Base-by-base conservation (phyloP, 2,329 filamentous ascomycete genomes). In the Lachnellula hyalina region DNA sequence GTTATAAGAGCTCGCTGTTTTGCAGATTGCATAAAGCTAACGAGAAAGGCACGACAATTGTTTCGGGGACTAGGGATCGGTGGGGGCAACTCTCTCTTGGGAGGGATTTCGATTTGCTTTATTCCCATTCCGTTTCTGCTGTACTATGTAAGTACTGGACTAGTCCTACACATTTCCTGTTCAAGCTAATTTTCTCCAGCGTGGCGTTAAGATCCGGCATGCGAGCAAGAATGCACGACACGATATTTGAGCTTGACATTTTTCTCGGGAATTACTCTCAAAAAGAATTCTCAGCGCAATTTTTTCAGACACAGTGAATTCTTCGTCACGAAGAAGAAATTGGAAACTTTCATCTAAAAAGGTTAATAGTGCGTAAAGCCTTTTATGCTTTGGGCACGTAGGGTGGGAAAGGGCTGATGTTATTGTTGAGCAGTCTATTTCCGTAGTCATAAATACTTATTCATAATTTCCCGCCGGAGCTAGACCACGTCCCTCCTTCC, bases 1-100 rank as follows among this genome's bases (percentile, higher is more conserved):
- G 52, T 53, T 32, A 34, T 9, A 38, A 2, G 42, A 7, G 23
- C 8, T n/a, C 23, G 9, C 41, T 21, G 38, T 32, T 17, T 14
- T 23, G 7, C 12, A 38, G 38, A n/a, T 9, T 47, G 4, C 11
- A 38, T 19, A 42, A 32, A 28, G 40, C 82, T 4, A 80, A 78
- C 47, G 80, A 76, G 0, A 77, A 77, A 84, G 61, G 77, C 78
- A 0, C 74, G 77, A 40, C 81, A 82, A 5, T 72, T 86, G 52
- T 86, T 78, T 53, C 67, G 68, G 21, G 80, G 81, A 61, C 63
- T 86, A 5, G 81, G 82, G 15, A 77, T 86, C 15, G 80, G 75
- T 9, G 71, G 69, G 36, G 84, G 82, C 2, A 74, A 77, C 1
- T 80, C 74, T 52, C 63, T 86, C 40, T 72, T 87, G 3, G 83